phyloP scores from a whole-genome alignment of 2,329 filamentous ascomycete genomes.

The Sclerotinia spermophila region DNA sequence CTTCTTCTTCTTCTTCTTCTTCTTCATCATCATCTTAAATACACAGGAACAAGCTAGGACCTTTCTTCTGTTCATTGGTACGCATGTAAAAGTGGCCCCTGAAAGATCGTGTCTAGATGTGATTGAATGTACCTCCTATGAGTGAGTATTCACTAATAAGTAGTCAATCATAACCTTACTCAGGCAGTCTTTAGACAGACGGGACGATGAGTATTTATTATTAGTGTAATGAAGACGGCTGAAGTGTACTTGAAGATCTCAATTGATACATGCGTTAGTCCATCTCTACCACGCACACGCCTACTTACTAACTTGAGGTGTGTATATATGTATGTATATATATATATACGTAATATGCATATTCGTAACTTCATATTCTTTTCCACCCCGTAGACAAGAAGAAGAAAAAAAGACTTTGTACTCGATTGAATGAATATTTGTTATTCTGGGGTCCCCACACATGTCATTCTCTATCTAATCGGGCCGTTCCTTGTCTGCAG shows the following conservation, averaged over 20 bases:
- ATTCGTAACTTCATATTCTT: background rate
- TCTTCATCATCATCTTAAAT: background rate
- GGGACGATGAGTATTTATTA: background rate
- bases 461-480: background rate
- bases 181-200: background rate
- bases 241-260: background rate
- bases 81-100: conserved; percentile 10
- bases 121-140: background rate
- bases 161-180: background rate
- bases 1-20: too few relatives aligned
- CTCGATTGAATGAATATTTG: background rate
- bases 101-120: conserved; percentile 7
- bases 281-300: too few relatives aligned
- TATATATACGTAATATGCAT: too few relatives aligned
- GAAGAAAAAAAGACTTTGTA: too few relatives aligned
- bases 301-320: background rate
- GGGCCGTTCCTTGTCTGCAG: conserved; percentile 1
- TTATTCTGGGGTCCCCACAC: conserved; percentile 4
- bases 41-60: background rate
- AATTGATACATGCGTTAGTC: background rate
- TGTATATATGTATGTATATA: too few relatives aligned
- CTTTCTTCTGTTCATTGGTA: conserved; percentile 9
- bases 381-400: background rate
- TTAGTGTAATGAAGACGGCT: background rate
- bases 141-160: background rate